phyloP scores from a whole-genome alignment of 495 filamentous ascomycete genomes.

The Penicillium herquei region DNA sequence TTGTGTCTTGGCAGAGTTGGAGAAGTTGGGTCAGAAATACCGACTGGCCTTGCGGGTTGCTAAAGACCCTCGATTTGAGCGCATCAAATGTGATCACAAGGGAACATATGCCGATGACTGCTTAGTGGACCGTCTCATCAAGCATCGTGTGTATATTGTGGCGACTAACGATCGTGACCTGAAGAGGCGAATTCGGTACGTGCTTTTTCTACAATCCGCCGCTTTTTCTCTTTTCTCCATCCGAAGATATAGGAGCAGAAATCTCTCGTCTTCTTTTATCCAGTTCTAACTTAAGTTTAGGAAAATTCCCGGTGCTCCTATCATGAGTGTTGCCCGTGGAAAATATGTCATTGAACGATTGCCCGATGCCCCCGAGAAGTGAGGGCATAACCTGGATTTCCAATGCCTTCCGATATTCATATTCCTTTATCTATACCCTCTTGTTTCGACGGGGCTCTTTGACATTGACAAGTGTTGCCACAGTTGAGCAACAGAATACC shows the following conservation, averaged over 20 bases:
- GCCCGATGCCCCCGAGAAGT: slow-evolving; percentile 61
- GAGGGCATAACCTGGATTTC: slow-evolving; percentile 46
- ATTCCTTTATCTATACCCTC: no score
- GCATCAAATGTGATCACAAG: slow-evolving; percentile 82
- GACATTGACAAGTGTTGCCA: no score
- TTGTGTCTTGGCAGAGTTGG: slow-evolving; percentile 68
- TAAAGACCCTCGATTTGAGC: slow-evolving; percentile 85
- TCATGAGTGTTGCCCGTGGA: slow-evolving; percentile 70
- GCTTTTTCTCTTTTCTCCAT: not conserved
- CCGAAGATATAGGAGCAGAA: not conserved
- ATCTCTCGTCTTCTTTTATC: not conserved
- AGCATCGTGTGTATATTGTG: slow-evolving; percentile 81
- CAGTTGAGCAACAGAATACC: no score
- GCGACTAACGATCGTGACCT: slow-evolving; percentile 79
- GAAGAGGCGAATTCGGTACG: slow-evolving; percentile 69
- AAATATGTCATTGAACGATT: slow-evolving; percentile 94
- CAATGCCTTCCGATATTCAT: not conserved
- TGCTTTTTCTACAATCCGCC: not conserved
- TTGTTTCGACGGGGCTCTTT: no score
- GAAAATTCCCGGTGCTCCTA: slow-evolving; percentile 49
- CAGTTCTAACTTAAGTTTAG: slow-evolving; percentile 3
- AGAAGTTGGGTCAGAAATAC: slow-evolving; percentile 89
- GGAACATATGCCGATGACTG: slow-evolving; percentile 96
- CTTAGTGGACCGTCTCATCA: slow-evolving; percentile 79
- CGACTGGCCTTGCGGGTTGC: slow-evolving; percentile 85